Conservation (phyloP, 768 basidiomycete genomes). For the Chlorophyllum brunneum region DNA sequence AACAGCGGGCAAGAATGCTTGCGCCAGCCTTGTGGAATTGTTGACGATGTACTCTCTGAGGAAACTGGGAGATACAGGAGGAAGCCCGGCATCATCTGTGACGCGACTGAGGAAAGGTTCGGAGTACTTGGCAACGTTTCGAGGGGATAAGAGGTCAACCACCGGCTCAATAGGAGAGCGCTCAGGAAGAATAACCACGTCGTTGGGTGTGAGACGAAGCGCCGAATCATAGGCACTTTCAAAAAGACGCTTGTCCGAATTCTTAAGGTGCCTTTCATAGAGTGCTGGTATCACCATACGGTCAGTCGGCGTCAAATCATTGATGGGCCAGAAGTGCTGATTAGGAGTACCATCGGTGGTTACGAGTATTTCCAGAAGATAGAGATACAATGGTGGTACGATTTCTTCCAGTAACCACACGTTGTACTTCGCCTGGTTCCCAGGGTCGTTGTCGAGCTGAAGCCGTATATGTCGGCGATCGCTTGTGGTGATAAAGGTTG, state of each 20-base stretch:
- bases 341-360: neutral
- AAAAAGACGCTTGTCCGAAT: neutral
- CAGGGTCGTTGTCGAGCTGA: constrained; percentile 20
- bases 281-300: neutral
- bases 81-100: constrained; percentile 4
- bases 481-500: constrained; percentile 41
- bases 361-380: constrained; percentile 28
- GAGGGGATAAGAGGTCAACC: neutral
- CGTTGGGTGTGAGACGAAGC: neutral
- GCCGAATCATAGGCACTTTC: neutral
- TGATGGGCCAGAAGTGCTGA: constrained; percentile 11
- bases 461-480: constrained; percentile 42
- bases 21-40: neutral
- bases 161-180: neutral
- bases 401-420: constrained; percentile 35
- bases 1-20: neutral
- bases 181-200: constrained; percentile 1
- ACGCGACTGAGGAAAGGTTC: constrained; percentile 8
- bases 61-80: neutral
- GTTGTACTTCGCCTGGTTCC: constrained; percentile 35
- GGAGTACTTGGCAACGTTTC: neutral
- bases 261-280: constrained; percentile 2
- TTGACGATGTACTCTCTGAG: neutral
- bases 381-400: constrained; percentile 35
- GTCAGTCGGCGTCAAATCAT: neutral